Evolutionary conservation across 1,139 yeast species (phyloP), one percentile per base, ranked within the genome.

Genomic region (Cylindricascospora bacillispora): DNA sequence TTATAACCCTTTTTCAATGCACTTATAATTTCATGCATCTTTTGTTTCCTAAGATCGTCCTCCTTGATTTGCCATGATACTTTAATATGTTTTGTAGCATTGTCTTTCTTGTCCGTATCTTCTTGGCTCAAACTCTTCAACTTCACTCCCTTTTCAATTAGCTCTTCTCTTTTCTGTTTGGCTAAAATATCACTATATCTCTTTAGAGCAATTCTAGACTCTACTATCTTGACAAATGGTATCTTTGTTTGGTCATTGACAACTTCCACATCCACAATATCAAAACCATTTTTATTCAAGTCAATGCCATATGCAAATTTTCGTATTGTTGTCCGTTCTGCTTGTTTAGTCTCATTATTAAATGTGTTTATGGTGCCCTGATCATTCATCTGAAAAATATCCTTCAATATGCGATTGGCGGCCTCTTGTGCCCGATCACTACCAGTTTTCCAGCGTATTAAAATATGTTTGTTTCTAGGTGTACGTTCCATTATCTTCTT

Each of bases 61-160:
- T 49, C 45, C 7, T 57, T 57, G 5, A 65, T 65, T 26, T 58
- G 59, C 70, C 70, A 65, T 2, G 67, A 56, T 5, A 65, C 41
- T 31, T 58, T 59, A 14, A 65, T 49, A 24, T 54, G 47, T 35
- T 65, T 65, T 5, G 50, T 33, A 27, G 49, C 47, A 6, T 54
- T 60, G 22, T 45, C 39, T 19, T 39, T 50, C 23, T 44, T 44
- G 15, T 25, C 28, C 3, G 22, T 29, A 12, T 21, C 26, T 9
- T 10, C 27, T 19, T 10, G 35, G 32, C 17, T 37, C 15, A 16
- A 18, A 13, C 15, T 39, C 15, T 43, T 38, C 22, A 35, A 31
- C 22, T 35, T 33, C 2, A 41, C 35, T 34, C 47, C 52, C 40
- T 26, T 43, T 32, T 35, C 49, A 25, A 28, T 49, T 36, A 51